Base-by-base conservation (phyloP, 495 filamentous ascomycete genomes). In the Lichina pygmaea region DNA sequence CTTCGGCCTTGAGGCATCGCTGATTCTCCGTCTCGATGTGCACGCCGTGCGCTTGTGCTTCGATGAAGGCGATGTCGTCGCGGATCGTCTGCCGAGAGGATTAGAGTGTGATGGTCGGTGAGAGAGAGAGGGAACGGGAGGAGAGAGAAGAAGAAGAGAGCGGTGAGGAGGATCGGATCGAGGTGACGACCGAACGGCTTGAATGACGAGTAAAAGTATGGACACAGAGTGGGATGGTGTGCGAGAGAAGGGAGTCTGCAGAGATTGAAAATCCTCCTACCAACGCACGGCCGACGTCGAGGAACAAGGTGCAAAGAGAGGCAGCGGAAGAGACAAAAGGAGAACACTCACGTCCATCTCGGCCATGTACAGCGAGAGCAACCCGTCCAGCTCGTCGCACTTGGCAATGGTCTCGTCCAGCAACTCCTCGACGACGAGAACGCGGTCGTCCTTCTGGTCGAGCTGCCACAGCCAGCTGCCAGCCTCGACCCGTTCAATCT, bases 11-110 rank as follows among this genome's bases (percentile, higher is more conserved):
- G 30, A 97, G 69, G 33, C 92, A 71, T 60, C 91, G 93, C 59
- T 97, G 91, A 54, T 97, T 97, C 16, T 91, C 85, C 15, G 86
- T 83, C 57, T 94, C 86, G 15, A 97, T 85, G 54, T 95, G 91
- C 17, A 97, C 60, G 60, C 89, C 91, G 61, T 95, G 86, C 6
- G 81, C 84, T 56, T 95, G 89, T 8, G 91, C 82, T 62, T 97
- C 89, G 44, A 97, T 94, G 54, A 86, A 94, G 6, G 85, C 74
- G 41, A 97, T 84, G 59, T 97, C 89, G 34, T 94, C 86, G 46
- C 86, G 81, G 3, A 97, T 66, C 41, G 83, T 95, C 81, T 93
- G 48, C 13, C 32, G 41, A 37, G 33, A 3, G 33, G n/a, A 34
- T 36, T 15, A 11, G 11, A 39, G 13, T 11, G 13, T 11, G 11